Evolutionary conservation across 352 stramenopile genomes (phyloP), one percentile per base, ranked within the genome.

Genomic region (Pythium dissimile): DNA sequence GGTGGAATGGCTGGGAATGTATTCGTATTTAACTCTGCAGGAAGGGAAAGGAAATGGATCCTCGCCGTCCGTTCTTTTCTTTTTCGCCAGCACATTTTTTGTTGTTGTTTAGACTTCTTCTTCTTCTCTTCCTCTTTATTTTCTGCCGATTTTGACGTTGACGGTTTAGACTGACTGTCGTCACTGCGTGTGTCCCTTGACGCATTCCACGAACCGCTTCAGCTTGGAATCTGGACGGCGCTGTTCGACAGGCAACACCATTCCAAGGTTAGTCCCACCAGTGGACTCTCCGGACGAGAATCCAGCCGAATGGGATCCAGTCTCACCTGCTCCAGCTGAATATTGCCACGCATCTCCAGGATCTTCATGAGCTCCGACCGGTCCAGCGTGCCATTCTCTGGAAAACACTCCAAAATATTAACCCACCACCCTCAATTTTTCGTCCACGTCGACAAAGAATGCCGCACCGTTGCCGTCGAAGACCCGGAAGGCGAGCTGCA

Each of bases 401-500:
- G 12, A 21, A 30, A 12, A 41, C 1, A 30, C 37, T 15, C 8
- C 32, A 5, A 32, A 13, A 30, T 24, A 21, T 35, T 1, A n/a
- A n/a, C n/a, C n/a, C n/a, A n/a, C n/a, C n/a, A n/a, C n/a, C n/a
- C n/a, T n/a, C n/a, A n/a, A n/a, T n/a, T n/a, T n/a, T n/a, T n/a
- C n/a, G n/a, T n/a, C n/a, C n/a, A n/a, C n/a, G n/a, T n/a, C n/a
- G n/a, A n/a, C n/a, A n/a, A 35, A 24, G 15, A 42, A 12, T 31
- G 12, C 9, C 42, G 12, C 49, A 89, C 82, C 79, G 41, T 89
- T 75, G 50, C 69, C 70, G 44, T 92, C 77, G 34, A 92, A 92
- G 37, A 92, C 63, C 16, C 78, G 82, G 59, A 92, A 92, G 11
- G 76, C 80, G 26, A 89, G 77, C 62, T 86, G 72, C 11, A 89